A percentile compares a stretch with the other conserved stretches of the same genome.
These are phyloP conservation scores for Camellia granthamiana DNA, from an alignment of 148 eudicot genomes.

Conservation along the genomic window DNA sequence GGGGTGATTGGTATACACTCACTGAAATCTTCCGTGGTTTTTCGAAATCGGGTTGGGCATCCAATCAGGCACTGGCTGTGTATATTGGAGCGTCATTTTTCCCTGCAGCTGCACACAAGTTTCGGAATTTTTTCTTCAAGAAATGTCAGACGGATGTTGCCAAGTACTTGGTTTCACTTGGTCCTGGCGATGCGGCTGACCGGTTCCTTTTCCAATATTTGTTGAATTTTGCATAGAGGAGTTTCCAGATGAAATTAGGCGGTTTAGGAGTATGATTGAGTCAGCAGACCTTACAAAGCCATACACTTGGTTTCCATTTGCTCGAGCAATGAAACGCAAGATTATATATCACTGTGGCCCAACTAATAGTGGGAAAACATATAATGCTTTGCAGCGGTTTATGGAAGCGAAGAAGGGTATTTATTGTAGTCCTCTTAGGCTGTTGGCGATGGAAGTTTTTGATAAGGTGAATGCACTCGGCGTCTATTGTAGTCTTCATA, in stretches of 20 bases:
- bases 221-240: conserved; percentile 83
- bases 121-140: conserved; percentile 43
- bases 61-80: conserved; percentile 80
- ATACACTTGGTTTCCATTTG: conserved; percentile 96
- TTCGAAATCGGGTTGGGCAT: conserved; percentile 74
- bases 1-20: conserved; percentile 47
- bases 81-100: conserved; percentile 84
- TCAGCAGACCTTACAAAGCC: conserved; percentile 90
- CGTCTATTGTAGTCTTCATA: conserved; percentile 85
- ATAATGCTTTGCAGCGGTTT: conserved; percentile 84
- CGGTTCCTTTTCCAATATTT: conserved; percentile 79
- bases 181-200: conserved; percentile 60
- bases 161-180: conserved; percentile 64
- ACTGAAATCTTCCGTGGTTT: conserved; percentile 49
- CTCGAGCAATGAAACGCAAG: conserved; percentile 95
- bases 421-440: conserved; percentile 95
- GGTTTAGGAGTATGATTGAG: conserved; percentile 68
- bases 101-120: conserved; percentile 67
- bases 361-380: conserved; percentile 96
- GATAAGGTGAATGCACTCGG: conserved; percentile 82
- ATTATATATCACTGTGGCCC: conserved; percentile 95
- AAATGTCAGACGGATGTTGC: conserved; percentile 46
- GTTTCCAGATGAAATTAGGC: conserved; percentile 71
- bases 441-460: conserved; percentile 96
- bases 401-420: conserved; percentile 92